A percentile compares a stretch with the other conserved stretches of the same genome.
Conservation (phyloP, 495 filamentous ascomycete genomes). For the Apiosordaria backusii region DNA sequence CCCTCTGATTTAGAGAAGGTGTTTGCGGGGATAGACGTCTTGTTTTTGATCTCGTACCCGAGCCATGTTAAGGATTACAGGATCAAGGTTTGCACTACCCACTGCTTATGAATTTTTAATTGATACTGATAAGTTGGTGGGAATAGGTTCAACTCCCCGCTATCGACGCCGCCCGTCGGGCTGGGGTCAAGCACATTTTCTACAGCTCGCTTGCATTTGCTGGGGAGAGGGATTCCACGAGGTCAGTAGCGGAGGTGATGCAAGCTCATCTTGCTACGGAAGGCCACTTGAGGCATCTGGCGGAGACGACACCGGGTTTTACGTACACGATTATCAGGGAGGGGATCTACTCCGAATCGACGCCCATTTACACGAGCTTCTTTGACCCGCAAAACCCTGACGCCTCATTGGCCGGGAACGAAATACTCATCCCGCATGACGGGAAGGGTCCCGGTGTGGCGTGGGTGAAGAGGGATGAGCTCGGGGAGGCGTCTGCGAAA, state of each 20-base stretch:
- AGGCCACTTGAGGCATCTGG: slow-evolving; percentile 45
- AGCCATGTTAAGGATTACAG: slow-evolving; percentile 31
- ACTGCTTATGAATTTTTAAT: no score
- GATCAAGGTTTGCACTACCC: slow-evolving; percentile 19
- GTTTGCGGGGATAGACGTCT: slow-evolving; percentile 39
- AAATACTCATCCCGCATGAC: slow-evolving; percentile 51
- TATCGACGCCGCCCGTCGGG: slow-evolving; percentile 54
- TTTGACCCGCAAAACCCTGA: slow-evolving; percentile 41
- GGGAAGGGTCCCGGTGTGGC: slow-evolving; percentile 45
- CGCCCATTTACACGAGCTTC: slow-evolving; percentile 65
- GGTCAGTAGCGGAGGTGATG: slow-evolving; percentile 55
- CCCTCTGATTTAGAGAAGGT: slow-evolving; percentile 32
- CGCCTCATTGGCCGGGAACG: slow-evolving; percentile 12
- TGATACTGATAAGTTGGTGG: no score
- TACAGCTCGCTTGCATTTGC: slow-evolving; percentile 64
- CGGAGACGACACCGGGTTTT: slow-evolving; percentile 15
- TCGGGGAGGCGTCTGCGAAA: slow-evolving; percentile 47
- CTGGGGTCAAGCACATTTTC: slow-evolving; percentile 60
- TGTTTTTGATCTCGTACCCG: slow-evolving; percentile 53
- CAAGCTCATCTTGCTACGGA: slow-evolving; percentile 64
- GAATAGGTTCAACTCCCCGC: slow-evolving; percentile 37
- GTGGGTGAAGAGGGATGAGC: slow-evolving; percentile 53
- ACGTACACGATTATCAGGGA: slow-evolving; percentile 55
- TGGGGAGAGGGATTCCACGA: slow-evolving; percentile 27
- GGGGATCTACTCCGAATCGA: slow-evolving; percentile 65